Conservation (phyloP, 768 basidiomycete genomes). For the Rubroboletus satanas region DNA sequence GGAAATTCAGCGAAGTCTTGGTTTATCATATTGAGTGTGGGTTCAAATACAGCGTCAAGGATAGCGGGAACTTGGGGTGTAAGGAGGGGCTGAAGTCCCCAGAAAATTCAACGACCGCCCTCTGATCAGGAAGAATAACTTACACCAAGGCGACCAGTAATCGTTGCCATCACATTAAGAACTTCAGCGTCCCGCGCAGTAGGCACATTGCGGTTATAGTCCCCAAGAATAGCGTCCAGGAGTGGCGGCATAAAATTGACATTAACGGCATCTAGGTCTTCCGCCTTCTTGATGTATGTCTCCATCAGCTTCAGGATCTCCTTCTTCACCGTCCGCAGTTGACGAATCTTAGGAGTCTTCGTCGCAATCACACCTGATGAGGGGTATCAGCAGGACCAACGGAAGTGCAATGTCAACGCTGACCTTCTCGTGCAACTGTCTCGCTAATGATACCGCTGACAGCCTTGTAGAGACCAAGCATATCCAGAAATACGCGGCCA, state of each 20-base stretch:
- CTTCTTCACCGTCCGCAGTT: slow-evolving; percentile 95
- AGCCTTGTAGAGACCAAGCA: slow-evolving; percentile 96
- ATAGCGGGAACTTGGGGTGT: slow-evolving; percentile 94
- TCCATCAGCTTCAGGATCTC: slow-evolving; percentile 97
- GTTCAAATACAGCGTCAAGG: slow-evolving; percentile 95
- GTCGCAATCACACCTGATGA: slow-evolving; percentile 79
- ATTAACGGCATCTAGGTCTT: slow-evolving; percentile 93
- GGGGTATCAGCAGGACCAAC: slow-evolving; percentile 1
- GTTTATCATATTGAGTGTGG: slow-evolving; percentile 97
- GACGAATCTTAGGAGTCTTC: slow-evolving; percentile 93
- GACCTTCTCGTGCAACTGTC: slow-evolving; percentile 82
- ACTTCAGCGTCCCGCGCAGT: slow-evolving; percentile 95
- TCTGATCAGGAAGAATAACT: slow-evolving; percentile 29
- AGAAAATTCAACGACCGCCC: slow-evolving; percentile 4
- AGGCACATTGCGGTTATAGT: slow-evolving; percentile 93
- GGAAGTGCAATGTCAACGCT: slow-evolving; percentile 12
- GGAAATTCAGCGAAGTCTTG: slow-evolving; percentile 99
- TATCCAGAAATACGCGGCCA: slow-evolving; percentile 92
- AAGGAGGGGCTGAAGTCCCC: slow-evolving; percentile 57
- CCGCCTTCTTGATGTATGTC: slow-evolving; percentile 95
- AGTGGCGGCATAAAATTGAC: slow-evolving; percentile 89
- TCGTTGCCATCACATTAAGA: slow-evolving; percentile 94
- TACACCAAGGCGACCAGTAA: slow-evolving; percentile 84
- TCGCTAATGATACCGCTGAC: slow-evolving; percentile 96
- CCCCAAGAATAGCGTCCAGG: slow-evolving; percentile 95